These are phyloP conservation scores for Collybia nuda DNA, from an alignment of 768 basidiomycete genomes.

Conservation along the genomic window DNA sequence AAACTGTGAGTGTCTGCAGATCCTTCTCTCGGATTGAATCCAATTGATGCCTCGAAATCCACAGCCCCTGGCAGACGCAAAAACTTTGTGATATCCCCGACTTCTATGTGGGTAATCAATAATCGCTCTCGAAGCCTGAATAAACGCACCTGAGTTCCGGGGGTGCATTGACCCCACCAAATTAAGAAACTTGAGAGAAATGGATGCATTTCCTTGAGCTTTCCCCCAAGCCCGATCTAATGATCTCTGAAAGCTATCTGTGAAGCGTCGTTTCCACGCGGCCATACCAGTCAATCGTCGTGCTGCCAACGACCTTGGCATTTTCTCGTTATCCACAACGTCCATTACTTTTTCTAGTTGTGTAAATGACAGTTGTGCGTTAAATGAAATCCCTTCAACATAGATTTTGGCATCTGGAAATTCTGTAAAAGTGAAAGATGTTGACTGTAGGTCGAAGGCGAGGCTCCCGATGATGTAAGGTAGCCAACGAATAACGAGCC, in stretches of 20 bases:
- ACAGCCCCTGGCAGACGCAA: constrained; percentile 46
- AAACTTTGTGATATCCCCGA: constrained; percentile 33
- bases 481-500: constrained; percentile 59
- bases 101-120: constrained; percentile 1
- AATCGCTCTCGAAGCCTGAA: not conserved
- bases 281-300: constrained; percentile 47
- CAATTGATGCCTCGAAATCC: constrained; percentile 44
- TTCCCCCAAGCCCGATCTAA: constrained; percentile 70
- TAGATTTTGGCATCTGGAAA: constrained; percentile 53
- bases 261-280: constrained; percentile 64
- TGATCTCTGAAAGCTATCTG: constrained; percentile 59
- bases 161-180: constrained; percentile 39
- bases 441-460: constrained; percentile 64
- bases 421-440: constrained; percentile 49
- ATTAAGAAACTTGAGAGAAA: constrained; percentile 48
- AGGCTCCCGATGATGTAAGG: constrained; percentile 69
- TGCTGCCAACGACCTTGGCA: constrained; percentile 17
- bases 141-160: constrained; percentile 7
- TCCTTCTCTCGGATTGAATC: constrained; percentile 60
- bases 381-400: constrained; percentile 48
- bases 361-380: constrained; percentile 54
- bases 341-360: constrained; percentile 41
- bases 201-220: constrained; percentile 54
- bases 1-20: constrained; percentile 54
- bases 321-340: constrained; percentile 14